These are phyloP conservation scores for Auriscalpium vulgare DNA, from an alignment of 768 basidiomycete species.

Conservation along the genomic window DNA sequence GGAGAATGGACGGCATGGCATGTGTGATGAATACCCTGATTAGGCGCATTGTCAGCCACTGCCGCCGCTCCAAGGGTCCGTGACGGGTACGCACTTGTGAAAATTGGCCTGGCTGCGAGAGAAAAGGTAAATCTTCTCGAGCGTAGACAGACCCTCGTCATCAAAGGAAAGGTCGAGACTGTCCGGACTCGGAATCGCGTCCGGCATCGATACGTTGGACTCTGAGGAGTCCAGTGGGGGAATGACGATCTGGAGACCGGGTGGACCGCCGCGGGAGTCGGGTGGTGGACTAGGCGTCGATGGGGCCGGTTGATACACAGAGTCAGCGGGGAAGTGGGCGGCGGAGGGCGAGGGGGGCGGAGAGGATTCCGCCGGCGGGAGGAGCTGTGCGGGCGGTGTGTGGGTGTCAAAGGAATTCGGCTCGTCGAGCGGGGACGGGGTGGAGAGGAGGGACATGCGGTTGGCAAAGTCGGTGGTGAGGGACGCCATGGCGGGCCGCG, in stretches of 20 bases:
- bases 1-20: slow-evolving; percentile 29
- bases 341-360: not conserved
- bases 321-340: slow-evolving; percentile 6
- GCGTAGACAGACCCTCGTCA: slow-evolving; percentile 72
- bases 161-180: slow-evolving; percentile 44
- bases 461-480: not conserved
- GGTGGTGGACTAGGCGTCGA: not conserved
- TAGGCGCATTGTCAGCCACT: not conserved
- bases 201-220: slow-evolving; percentile 21
- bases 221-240: slow-evolving; percentile 9
- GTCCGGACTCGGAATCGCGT: slow-evolving; percentile 21
- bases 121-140: slow-evolving; percentile 91
- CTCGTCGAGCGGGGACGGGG: not conserved
- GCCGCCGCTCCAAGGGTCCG: slow-evolving; percentile 7
- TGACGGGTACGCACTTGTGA: slow-evolving; percentile 34
- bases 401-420: not conserved
- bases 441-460: not conserved
- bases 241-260: not conserved
- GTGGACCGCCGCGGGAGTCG: not conserved
- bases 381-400: not conserved
- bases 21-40: slow-evolving; percentile 75
- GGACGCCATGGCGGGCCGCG: slow-evolving; percentile 11
- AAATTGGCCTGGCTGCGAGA: slow-evolving; percentile 66
- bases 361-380: not conserved
- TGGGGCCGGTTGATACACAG: slow-evolving; percentile 6